These are phyloP conservation scores for Cucurbita moschata DNA, from an alignment of 306 rosid genomes.

Conservation along the genomic window DNA sequence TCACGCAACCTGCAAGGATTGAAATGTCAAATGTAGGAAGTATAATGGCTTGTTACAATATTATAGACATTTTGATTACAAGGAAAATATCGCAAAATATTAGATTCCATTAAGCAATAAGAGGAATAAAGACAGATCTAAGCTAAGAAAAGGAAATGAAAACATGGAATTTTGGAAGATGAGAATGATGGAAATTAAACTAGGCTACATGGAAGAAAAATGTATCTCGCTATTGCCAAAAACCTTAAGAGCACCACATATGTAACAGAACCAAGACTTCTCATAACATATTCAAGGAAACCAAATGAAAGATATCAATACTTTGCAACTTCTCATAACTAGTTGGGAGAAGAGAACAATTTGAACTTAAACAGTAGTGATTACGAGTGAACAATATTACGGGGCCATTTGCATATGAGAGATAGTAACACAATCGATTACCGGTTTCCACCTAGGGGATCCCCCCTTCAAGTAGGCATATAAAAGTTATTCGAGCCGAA, in stretches of 20 bases:
- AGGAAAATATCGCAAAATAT: not conserved
- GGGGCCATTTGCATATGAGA: not conserved
- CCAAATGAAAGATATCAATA: not conserved
- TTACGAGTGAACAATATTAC: not conserved
- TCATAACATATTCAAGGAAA: not conserved
- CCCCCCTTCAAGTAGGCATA: not conserved
- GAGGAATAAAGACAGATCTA: not conserved
- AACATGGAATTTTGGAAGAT: not conserved
- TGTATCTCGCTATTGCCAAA: not conserved
- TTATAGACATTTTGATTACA: not conserved
- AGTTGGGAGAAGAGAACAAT: not conserved
- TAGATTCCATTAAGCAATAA: not conserved
- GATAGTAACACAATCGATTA: not conserved
- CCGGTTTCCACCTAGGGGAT: not conserved
- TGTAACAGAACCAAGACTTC: not conserved
- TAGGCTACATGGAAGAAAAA: not conserved
- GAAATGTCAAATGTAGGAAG: not conserved
- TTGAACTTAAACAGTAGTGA: not conserved
- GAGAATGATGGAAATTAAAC: not conserved
- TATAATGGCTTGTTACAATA: not conserved
- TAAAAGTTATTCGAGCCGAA: not conserved
- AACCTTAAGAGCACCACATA: not conserved
- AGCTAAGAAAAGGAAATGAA: not conserved
- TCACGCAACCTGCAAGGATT: conserved; percentile 44
- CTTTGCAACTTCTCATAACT: not conserved